Evolutionary conservation across 306 rosid species (phyloP).

Genomic region (Purshia tridentata): DNA sequence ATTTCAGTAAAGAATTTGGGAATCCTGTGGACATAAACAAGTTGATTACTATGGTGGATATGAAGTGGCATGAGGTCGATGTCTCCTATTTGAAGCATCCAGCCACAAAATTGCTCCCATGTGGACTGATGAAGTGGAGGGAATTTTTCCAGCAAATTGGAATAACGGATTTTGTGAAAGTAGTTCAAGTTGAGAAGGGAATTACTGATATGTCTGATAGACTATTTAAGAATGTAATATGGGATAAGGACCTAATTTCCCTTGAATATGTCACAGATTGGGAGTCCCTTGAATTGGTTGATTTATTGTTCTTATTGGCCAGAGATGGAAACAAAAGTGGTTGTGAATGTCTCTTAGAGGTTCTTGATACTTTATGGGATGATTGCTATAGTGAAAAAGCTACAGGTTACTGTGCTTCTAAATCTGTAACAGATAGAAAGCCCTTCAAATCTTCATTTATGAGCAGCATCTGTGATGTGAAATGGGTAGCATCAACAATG

Average conservation of each 20-base stretch:
- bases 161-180: conserved; percentile 66
- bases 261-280: conserved; percentile 71
- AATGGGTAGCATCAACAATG: conserved; percentile 74
- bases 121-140: conserved; percentile 67
- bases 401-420: conserved; percentile 44
- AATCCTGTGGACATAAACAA: conserved; percentile 61
- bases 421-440: conserved; percentile 40
- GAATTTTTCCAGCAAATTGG: conserved; percentile 77
- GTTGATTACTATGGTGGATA: conserved; percentile 53
- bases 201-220: conserved; percentile 41
- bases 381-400: conserved; percentile 64
- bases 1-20: conserved; percentile 70
- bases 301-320: conserved; percentile 54
- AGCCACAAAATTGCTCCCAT: conserved; percentile 48
- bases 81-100: conserved; percentile 70
- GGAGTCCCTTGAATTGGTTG: conserved; percentile 76
- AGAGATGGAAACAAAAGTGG: conserved; percentile 45
- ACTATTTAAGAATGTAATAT: conserved; percentile 41
- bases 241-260: conserved; percentile 58
- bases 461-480: conserved; percentile 56
- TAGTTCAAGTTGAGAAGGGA: conserved; percentile 62
- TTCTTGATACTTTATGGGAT: conserved; percentile 89
- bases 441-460: conserved; percentile 73
- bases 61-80: conserved; percentile 81
- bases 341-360: conserved; percentile 67